Base-by-base conservation (phyloP, 83 land plant species). In the Larix sibirica region DNA sequence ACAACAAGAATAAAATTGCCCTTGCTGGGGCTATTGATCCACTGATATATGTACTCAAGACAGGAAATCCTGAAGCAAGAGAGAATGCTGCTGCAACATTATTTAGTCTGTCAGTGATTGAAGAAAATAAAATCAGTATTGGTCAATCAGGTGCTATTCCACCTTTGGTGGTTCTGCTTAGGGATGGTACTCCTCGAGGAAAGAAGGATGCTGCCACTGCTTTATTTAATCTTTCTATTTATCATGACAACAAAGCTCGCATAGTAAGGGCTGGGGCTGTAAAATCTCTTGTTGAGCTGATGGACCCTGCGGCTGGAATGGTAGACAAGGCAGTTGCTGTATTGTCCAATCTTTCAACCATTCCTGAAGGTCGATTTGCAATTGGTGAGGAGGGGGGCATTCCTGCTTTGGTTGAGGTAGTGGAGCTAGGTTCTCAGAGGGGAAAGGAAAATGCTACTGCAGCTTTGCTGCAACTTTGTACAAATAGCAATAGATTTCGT, bases 191-290 rank as follows among this genome's bases (percentile, higher is more conserved):
- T 10, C 90, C 81, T 14, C 86, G 94, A 6, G 95, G 94, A 40
- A 91, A 93, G 79, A 91, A 89, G 79, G 95, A 93, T 84, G 93
- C 95, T 8, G 91, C 90, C 3, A 89, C 93, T 16, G 95, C 95
- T 42, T 83, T 93, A 24, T 93, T 85, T 83, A 93, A 91, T 75
- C 84, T 93, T 38, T 93, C 91, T 50, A 83, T 89, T 20, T 79
- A 54, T 78, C 86, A 82, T 65, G 94, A 85, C 21, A 93, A 93
- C 78, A 91, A 91, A 78, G 65, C 66, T 9, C 78, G 88, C 62
- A 87, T 85, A 42, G 94, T 93, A 23, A 33, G 81, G 68, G 94
- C 94, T 4, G 91, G 94, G n/a, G 89, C 88, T 12, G 79, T 91
- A 18, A 75, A 74, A 28, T 86, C 89, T 68, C 86, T 85, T 16